Evolutionary conservation across 805 yeast genomes (phyloP).

Genomic region (Yarrowia sp.): DNA sequence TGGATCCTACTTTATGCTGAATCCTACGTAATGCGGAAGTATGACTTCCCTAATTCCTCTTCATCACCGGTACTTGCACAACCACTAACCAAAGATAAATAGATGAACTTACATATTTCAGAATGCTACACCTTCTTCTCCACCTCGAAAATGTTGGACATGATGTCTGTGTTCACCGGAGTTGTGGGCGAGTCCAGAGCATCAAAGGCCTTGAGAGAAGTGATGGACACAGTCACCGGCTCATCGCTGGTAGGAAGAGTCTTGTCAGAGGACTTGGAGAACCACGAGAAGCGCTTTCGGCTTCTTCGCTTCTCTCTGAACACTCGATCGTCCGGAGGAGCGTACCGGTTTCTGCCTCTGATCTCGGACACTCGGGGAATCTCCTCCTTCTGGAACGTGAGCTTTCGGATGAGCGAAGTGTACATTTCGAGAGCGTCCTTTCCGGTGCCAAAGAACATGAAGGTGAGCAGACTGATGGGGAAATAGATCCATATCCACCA

Average conservation of each 20-base stretch:
- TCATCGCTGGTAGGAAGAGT: background rate
- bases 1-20: too few relatives aligned
- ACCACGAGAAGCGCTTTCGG: background rate
- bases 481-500: constrained; percentile 18
- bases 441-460: constrained; percentile 13
- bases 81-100: too few relatives aligned
- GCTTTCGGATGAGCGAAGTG: background rate
- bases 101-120: too few relatives aligned
- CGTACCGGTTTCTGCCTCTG: background rate
- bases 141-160: background rate
- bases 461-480: background rate
- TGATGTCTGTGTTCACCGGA: background rate
- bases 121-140: constrained; percentile 1
- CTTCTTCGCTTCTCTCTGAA: background rate
- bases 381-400: constrained; percentile 5
- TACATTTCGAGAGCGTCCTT: constrained; percentile 1
- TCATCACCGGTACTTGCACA: too few relatives aligned
- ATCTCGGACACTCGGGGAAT: background rate
- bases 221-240: background rate
- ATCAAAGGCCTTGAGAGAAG: background rate
- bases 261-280: background rate
- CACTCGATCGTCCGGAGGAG: background rate
- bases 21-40: too few relatives aligned
- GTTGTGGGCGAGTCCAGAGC: constrained; percentile 7
- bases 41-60: background rate